A percentile compares a stretch with the other conserved stretches of the same genome.
Conservation (phyloP, 306 rosid species). For the Lupinus albus region DNA sequence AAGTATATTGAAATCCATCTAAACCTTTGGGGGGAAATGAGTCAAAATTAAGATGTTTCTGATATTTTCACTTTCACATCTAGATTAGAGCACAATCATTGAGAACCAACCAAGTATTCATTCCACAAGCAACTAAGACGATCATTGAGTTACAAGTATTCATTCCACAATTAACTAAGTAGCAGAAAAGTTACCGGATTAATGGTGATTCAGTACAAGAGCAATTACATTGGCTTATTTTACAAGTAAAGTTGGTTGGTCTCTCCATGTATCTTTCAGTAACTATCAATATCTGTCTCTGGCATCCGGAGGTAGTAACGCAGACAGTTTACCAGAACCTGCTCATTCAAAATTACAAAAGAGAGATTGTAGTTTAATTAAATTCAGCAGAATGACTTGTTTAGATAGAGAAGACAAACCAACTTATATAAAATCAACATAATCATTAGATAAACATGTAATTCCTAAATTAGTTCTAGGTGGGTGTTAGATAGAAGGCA, state of each 20-base stretch:
- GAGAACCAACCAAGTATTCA: not conserved
- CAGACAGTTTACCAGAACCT: conserved; percentile 85
- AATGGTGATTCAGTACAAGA: conserved; percentile 27
- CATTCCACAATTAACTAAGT: conserved; percentile 24
- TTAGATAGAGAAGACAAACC: not conserved
- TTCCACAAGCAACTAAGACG: conserved; percentile 31
- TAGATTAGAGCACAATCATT: conserved; percentile 21
- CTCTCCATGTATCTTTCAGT: conserved; percentile 44
- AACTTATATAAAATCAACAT: conserved; percentile 19
- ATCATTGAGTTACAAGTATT: conserved; percentile 9
- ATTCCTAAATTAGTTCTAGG: conserved; percentile 15
- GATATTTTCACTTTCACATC: conserved; percentile 20
- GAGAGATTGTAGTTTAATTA: conserved; percentile 20
- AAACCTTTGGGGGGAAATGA: conserved; percentile 1
- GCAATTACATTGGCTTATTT: conserved; percentile 38
- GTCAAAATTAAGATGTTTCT: conserved; percentile 10
- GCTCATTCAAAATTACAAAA: conserved; percentile 33
- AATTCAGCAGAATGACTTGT: conserved; percentile 23
- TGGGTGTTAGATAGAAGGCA: too few relatives aligned
- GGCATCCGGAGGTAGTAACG: conserved; percentile 94
- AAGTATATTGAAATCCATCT: not conserved
- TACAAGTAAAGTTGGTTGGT: conserved; percentile 31
- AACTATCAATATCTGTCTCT: conserved; percentile 84
- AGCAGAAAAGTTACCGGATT: conserved; percentile 32
- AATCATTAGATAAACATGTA: not conserved